Evolutionary conservation across 768 basidiomycete species (phyloP).

Genomic region (Kwoniella mangroviensis): DNA sequence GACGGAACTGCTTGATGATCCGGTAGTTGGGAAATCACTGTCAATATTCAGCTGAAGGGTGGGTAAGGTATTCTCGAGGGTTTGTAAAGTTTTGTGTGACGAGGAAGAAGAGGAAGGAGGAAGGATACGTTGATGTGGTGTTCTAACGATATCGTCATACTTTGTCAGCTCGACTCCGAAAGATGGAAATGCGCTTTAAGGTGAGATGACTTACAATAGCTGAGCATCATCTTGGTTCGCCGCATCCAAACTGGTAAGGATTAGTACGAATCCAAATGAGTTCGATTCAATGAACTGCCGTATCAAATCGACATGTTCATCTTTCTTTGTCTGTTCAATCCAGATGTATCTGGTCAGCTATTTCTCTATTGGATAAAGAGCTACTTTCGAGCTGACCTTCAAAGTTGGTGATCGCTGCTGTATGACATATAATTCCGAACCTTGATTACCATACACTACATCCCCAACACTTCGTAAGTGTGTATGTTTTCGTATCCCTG

Average conservation of each 20-base stretch:
- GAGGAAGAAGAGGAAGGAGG: conserved; percentile 60
- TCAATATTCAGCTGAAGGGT: conserved; percentile 27
- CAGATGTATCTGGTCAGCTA: not conserved
- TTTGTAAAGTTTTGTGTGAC: conserved; percentile 66
- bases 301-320: conserved; percentile 68
- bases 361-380: not conserved
- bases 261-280: conserved; percentile 64
- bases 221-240: conserved; percentile 75
- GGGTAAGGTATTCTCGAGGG: conserved; percentile 57
- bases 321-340: conserved; percentile 67
- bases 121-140: conserved; percentile 58
- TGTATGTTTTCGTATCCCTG: not conserved
- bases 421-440: conserved; percentile 65
- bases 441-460: conserved; percentile 69
- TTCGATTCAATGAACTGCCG: conserved; percentile 65
- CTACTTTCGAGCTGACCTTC: conserved; percentile 62
- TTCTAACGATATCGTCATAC: conserved; percentile 20
- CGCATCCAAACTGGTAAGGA: conserved; percentile 76
- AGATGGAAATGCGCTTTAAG: too few species aligned
- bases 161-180: too few species aligned
- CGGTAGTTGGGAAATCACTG: conserved; percentile 1
- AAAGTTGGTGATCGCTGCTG: conserved; percentile 81
- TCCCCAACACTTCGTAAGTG: conserved; percentile 8
- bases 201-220: conserved; percentile 68
- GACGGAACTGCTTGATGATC: conserved; percentile 26